Evolutionary conservation across 1,284 basidiomycete species (phyloP).

Genomic region (Porogramme epimiltina): DNA sequence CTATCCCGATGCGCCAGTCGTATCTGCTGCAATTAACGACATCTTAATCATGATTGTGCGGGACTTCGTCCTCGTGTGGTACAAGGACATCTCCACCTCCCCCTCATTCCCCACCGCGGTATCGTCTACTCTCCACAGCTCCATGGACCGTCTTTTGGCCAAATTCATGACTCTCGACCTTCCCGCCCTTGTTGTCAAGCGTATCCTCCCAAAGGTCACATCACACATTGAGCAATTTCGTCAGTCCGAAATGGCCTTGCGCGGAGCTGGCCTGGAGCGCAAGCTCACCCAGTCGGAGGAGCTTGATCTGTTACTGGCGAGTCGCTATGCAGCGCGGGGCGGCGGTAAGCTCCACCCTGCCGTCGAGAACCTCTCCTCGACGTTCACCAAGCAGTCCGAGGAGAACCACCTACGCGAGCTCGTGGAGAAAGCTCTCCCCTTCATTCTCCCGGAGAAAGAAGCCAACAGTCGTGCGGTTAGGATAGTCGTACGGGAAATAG

Average conservation of each 20-base stretch:
- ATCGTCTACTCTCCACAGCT: slow-evolving; percentile 72
- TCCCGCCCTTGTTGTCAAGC: slow-evolving; percentile 77
- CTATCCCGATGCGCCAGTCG: slow-evolving; percentile 58
- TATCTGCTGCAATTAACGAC: slow-evolving; percentile 73
- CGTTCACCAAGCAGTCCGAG: slow-evolving; percentile 87
- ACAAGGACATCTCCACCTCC: slow-evolving; percentile 80
- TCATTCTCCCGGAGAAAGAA: slow-evolving; percentile 78
- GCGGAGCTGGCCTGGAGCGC: slow-evolving; percentile 75
- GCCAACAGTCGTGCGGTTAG: slow-evolving; percentile 69
- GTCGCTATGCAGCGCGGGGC: slow-evolving; percentile 69
- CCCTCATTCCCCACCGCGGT: slow-evolving; percentile 87
- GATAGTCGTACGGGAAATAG: slow-evolving; percentile 81
- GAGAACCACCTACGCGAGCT: slow-evolving; percentile 81
- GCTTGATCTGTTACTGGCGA: slow-evolving; percentile 81
- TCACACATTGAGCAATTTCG: slow-evolving; percentile 89
- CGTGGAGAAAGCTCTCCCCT: slow-evolving; percentile 70
- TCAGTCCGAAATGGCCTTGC: slow-evolving; percentile 84
- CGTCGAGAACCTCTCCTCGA: slow-evolving; percentile 83
- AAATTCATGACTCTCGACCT: slow-evolving; percentile 70
- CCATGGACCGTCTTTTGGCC: slow-evolving; percentile 58
- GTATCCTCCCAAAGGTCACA: slow-evolving; percentile 85
- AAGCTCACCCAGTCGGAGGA: slow-evolving; percentile 85
- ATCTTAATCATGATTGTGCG: slow-evolving; percentile 79
- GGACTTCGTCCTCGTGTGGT: slow-evolving; percentile 88
- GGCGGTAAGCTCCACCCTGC: slow-evolving; percentile 72